Conservation (phyloP, 2,329 filamentous ascomycete species). For the Penicillium sp. region DNA sequence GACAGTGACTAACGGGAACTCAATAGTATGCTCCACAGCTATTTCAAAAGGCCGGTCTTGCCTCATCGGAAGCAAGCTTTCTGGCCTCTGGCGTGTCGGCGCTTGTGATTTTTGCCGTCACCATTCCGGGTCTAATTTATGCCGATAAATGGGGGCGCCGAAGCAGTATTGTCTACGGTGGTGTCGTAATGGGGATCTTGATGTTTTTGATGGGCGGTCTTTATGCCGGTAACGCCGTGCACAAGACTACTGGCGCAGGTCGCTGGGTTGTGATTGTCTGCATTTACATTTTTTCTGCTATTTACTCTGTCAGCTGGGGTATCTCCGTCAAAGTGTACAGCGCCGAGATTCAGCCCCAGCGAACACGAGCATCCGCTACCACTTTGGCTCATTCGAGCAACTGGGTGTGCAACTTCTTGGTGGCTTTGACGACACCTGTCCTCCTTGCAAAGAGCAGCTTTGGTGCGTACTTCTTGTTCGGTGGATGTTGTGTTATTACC, state of each 20-base stretch:
- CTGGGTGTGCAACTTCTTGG: slow-evolving; percentile 41
- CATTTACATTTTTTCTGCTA: slow-evolving; percentile 20
- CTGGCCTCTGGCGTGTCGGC: slow-evolving; percentile 55
- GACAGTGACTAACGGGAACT: background rate
- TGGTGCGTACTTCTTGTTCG: slow-evolving; percentile 43
- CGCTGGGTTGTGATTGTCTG: slow-evolving; percentile 24
- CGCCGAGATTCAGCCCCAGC: slow-evolving; percentile 50
- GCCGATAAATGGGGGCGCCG: slow-evolving; percentile 52
- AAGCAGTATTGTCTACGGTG: slow-evolving; percentile 48
- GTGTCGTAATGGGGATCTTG: slow-evolving; percentile 40
- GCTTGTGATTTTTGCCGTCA: slow-evolving; percentile 50
- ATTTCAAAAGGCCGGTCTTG: slow-evolving; percentile 52
- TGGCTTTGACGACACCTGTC: slow-evolving; percentile 40
- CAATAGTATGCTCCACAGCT: slow-evolving; percentile 52
- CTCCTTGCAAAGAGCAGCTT: slow-evolving; percentile 37
- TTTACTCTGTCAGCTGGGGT: slow-evolving; percentile 42
- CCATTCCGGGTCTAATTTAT: slow-evolving; percentile 49
- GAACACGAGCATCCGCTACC: slow-evolving; percentile 48
- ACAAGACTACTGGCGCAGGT: slow-evolving; percentile 21
- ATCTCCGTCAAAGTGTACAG: slow-evolving; percentile 51
- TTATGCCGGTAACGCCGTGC: slow-evolving; percentile 27
- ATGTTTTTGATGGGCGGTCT: slow-evolving; percentile 31
- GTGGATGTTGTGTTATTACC: slow-evolving; percentile 34
- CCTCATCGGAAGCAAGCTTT: slow-evolving; percentile 47
- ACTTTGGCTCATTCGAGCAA: slow-evolving; percentile 47